Evolutionary conservation across 2,329 filamentous ascomycete species (phyloP), one percentile per base, ranked within the genome.

Genomic region (Aureobasidium sp.): DNA sequence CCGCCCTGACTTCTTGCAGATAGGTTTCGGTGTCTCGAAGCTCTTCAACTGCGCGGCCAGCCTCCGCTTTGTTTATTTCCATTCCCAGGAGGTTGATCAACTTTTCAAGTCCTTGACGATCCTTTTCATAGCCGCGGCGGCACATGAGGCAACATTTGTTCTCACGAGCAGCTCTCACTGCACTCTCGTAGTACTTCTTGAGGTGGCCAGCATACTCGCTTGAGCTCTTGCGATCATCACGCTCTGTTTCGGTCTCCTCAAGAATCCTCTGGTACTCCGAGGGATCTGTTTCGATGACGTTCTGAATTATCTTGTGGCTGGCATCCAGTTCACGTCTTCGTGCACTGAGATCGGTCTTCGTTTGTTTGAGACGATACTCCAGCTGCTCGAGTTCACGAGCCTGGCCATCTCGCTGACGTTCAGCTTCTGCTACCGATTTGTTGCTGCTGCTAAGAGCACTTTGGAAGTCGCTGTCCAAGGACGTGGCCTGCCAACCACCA

Each of bases 121-220:
- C 71, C 61, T 84, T 73, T n/a, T 64, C 60, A 71, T 96, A 91
- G 4, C 79, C 74, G 59, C 91, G 84, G 47, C 84, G 81, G 70
- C 93, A 97, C 24, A 94, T 83, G 37, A 85, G 82, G 72, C 93
- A 97, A 48, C 82, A 82, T 67, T 90, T 88, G 60, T 88, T 83
- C 37, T 84, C 79, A 60, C 88, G 81, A 12, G 89, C 82, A 24
- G 80, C 81, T 39, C 84, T 80, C 56, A 90, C 77, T 69, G 88
- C 91, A 57, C 84, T 83, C 48, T 77, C 78, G 71, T 89, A 91
- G 72, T 90, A 68, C 33, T 67, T 65, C 14, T 63, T 62, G 33
- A 69, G 62, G 12, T 63, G 62, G 1, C 69, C 70, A 5, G 64
- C 61, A 27, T 69, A 95, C 15, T 87, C 81, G 56, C 85, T 84